Evolutionary conservation across 495 filamentous ascomycete species (phyloP), one percentile per base, ranked within the genome.

Genomic region (Parmelia sp.): DNA sequence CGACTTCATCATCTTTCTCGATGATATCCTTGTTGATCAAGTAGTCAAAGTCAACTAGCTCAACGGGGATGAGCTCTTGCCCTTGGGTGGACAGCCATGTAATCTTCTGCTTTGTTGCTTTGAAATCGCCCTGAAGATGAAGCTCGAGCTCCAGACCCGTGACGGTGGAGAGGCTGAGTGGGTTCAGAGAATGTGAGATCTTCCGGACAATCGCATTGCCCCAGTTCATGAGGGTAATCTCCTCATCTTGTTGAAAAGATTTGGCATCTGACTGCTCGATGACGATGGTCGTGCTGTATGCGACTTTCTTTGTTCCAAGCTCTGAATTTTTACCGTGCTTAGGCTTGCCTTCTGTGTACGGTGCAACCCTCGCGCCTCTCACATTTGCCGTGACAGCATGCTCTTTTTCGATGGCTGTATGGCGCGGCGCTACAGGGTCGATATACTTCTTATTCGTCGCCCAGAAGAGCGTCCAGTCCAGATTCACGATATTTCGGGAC

Each of bases 151-250:
- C 88, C 4, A 96, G 74, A 40, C 73, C 77, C 0, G 85, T 88
- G 61, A 96, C 84, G 49, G 66, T 73, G 31, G 74, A 74, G 19
- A 65, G 64, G 29, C 71, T 57, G 19, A 80, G 70, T 10, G 76
- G 76, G 63, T 79, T 79, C 31, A 82, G 75, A 25, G 86, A 82
- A 58, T 86, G 80, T 44, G 79, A 78, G 70, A 90, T 90, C 69
- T 86, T 86, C 51, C 87, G 86, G 17, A 96, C 87, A 64, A 94
- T 84, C 36, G 90, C 92, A 66, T 97, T 96, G 68, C 92, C 92
- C 92, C 92, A 96, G 71, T 85, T 87, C 92, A 96, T 97, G 33
- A 96, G 80, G 0, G 92, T 97, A 69, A 97, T 90, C 74, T 96
- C 92, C 77, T 97, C 92, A 68, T 89, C 86, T 64, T 88, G 83